These are phyloP conservation scores for Morella rubra DNA, from an alignment of 306 rosid species.

Conservation along the genomic window DNA sequence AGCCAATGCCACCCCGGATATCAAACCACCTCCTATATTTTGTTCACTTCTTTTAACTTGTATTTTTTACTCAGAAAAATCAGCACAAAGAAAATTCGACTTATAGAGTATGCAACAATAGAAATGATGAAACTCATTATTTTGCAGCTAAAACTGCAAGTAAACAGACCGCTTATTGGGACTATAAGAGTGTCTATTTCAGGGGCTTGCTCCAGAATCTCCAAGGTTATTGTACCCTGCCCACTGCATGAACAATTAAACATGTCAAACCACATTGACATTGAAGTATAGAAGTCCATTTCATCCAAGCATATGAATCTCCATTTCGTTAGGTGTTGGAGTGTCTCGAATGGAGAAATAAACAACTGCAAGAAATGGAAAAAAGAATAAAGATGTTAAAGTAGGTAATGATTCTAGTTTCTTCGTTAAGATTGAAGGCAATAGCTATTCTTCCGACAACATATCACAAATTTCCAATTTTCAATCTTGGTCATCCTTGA, in stretches of 20 bases:
- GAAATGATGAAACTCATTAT: constrained; percentile 3
- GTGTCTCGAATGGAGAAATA: background rate
- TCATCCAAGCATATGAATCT: constrained; percentile 16
- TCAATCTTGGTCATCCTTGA: background rate
- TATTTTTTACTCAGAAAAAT: background rate
- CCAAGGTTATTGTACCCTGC: constrained; percentile 85
- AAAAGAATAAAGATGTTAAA: background rate
- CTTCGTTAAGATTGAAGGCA: background rate
- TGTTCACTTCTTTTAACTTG: background rate
- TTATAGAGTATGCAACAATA: background rate
- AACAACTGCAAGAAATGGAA: background rate
- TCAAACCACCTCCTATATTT: constrained; percentile 80
- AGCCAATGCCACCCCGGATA: constrained; percentile 90
- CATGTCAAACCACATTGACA: constrained; percentile 23
- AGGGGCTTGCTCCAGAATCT: constrained; percentile 81
- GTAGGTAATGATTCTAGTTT: background rate
- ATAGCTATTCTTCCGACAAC: background rate
- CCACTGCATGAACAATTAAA: constrained; percentile 64
- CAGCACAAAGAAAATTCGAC: background rate
- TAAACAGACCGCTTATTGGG: constrained; percentile 84
- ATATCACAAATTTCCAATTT: background rate
- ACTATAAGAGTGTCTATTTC: constrained; percentile 68
- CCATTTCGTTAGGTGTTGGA: constrained; percentile 5
- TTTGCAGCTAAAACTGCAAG: constrained; percentile 12
- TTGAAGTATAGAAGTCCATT: constrained; percentile 12